Base-by-base conservation (phyloP, 768 basidiomycete species). In the Suillus subalutaceus region DNA sequence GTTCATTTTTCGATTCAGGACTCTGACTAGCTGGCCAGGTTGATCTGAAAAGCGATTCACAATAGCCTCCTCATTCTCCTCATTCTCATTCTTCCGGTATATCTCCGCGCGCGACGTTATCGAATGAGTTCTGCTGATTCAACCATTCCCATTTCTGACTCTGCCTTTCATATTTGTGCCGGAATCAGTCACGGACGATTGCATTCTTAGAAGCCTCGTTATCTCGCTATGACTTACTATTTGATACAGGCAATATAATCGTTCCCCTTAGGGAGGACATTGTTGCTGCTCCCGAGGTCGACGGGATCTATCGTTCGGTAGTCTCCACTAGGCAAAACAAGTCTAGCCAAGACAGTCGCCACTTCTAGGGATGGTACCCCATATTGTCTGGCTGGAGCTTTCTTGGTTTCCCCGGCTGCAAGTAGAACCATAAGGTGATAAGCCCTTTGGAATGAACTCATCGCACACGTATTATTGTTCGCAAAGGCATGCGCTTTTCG, bases 131-230 rank as follows among this genome's bases (percentile, higher is more conserved):
- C 32, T 56, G 32, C 55, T 56, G 55, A 56, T 35, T 56, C 18
- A 56, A 20, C 32, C 53, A 30, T 32, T 20, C 53, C 30, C 18
- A 55, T 32, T 52, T 20, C 18, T 53, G 16, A 30, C 16, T 8
- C 15, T 26, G 5, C 56, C 55, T 43, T 67, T 48, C 66, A 63
- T 56, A 79, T 91, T 91, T 41, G 82, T 93, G 43, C 82, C 91
- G 20, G 94, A 93, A 80, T 90, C 89, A 13, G 91, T 93, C 46
- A 92, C 87, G 7, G 79, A 84, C 63, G 72, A 80, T 63, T 87
- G 92, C 40, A 89, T 92, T 71, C 73, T 80, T 50, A 71, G 84
- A 84, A 68, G 64, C 81, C 78, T 18, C 43, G 44, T 18, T 30
- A 50, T 20, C 26, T 5, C 23, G 5, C 23, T 50, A 23, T 12